Percentiles rank a stretch among this genome's conserved stretches.
phyloP scores from a whole-genome alignment of 768 basidiomycete genomes.

The Baorangia bicolor region DNA sequence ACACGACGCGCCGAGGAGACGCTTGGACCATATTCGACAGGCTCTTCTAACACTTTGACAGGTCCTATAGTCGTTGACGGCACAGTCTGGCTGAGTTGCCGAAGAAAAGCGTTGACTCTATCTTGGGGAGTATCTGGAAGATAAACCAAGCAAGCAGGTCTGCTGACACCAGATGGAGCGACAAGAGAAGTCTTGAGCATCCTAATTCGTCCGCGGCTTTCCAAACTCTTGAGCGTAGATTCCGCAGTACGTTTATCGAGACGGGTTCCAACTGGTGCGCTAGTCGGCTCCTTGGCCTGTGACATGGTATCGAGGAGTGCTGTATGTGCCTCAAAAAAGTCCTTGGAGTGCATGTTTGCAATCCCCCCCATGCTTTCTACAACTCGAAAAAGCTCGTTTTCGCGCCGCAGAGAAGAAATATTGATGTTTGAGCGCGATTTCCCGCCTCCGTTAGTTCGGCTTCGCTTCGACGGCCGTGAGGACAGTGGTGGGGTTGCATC shows the following conservation, averaged over 20 bases:
- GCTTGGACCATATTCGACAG: conserved; percentile 54
- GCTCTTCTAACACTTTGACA: conserved; percentile 53
- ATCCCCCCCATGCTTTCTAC: conserved; percentile 69
- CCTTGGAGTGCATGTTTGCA: conserved; percentile 61
- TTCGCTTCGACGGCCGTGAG: conserved; percentile 24
- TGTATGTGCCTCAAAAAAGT: conserved; percentile 67
- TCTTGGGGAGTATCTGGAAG: conserved; percentile 56
- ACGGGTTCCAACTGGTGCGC: conserved; percentile 63
- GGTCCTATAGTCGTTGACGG: conserved; percentile 30
- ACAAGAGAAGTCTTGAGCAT: conserved; percentile 64
- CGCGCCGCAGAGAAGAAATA: conserved; percentile 74
- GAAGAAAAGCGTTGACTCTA: conserved; percentile 57
- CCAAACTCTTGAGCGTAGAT: conserved; percentile 57
- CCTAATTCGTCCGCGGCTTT: conserved; percentile 66
- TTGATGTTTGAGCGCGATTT: conserved; percentile 49
- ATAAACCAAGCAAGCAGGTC: conserved; percentile 63
- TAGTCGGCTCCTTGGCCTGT: conserved; percentile 64
- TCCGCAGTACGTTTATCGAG: conserved; percentile 74
- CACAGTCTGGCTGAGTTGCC: conserved; percentile 44
- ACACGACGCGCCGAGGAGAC: conserved; percentile 29
- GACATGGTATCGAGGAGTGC: conserved; percentile 57
- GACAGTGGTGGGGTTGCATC: background rate
- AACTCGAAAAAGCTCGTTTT: conserved; percentile 73
- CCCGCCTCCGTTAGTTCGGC: conserved; percentile 11
- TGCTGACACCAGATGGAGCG: conserved; percentile 56